Conservation (phyloP, 305 asterid species). For the Fraxinus sp. region DNA sequence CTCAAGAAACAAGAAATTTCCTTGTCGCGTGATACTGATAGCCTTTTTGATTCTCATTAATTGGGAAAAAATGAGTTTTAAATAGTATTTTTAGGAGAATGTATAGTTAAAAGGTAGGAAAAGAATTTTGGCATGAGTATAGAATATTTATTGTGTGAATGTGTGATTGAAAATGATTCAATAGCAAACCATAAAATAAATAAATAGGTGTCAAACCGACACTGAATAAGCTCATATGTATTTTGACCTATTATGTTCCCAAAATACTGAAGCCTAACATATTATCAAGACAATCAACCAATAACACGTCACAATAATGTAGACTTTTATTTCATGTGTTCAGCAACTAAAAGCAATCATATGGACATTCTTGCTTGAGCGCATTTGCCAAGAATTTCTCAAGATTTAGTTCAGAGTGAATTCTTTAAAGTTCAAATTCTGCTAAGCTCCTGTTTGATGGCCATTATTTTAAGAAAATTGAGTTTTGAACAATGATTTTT, state of each 20-base stretch:
- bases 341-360: neutral
- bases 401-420: neutral
- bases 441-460: neutral
- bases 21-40: neutral
- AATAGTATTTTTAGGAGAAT: neutral
- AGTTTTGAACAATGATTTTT: neutral
- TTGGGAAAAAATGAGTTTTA: neutral
- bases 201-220: neutral
- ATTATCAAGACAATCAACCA: conserved; percentile 10
- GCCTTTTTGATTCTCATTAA: neutral
- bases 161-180: neutral
- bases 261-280: neutral
- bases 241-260: conserved; percentile 6
- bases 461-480: neutral
- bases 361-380: conserved; percentile 1
- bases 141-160: neutral
- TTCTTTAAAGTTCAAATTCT: neutral
- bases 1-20: conserved; percentile 11
- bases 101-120: neutral
- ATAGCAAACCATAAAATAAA: neutral
- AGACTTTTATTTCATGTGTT: neutral
- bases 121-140: neutral
- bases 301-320: neutral
- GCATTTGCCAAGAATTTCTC: neutral
- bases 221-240: neutral